Evolutionary conservation across 129 eudicot genomes (phyloP).

Genomic region (Flaveria ramosissima): DNA sequence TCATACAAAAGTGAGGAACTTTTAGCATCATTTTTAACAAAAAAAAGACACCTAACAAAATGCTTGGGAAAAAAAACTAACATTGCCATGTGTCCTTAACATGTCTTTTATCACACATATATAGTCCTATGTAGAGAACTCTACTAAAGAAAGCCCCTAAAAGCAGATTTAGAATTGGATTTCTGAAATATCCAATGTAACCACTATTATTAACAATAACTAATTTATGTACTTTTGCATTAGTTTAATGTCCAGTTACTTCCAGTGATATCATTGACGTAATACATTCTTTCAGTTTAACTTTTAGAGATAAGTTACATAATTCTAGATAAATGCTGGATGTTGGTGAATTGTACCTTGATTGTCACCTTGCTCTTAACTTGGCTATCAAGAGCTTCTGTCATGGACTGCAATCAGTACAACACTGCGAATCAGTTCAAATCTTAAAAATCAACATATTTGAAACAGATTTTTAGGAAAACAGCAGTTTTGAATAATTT

Average conservation of each 20-base stretch:
- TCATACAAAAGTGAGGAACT: background rate
- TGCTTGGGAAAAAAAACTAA: background rate
- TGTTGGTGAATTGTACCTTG: conserved; percentile 46
- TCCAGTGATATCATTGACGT: background rate
- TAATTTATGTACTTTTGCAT: background rate
- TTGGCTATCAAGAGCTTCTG: conserved; percentile 79
- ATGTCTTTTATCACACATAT: background rate
- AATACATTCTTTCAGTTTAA: too few relatives aligned
- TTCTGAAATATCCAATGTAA: background rate
- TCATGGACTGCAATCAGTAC: conserved; percentile 69
- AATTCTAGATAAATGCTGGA: background rate
- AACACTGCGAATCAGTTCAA: conserved; percentile 16
- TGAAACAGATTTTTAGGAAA: background rate
- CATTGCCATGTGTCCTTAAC: background rate
- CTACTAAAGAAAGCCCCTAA: background rate
- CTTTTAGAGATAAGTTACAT: too few relatives aligned
- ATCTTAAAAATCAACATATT: background rate
- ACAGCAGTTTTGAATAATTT: background rate
- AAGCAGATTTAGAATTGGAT: background rate
- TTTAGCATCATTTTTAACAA: conserved; percentile 20
- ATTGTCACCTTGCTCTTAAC: conserved; percentile 83
- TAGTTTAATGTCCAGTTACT: background rate
- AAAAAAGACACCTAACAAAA: conserved; percentile 2
- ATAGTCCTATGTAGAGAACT: background rate
- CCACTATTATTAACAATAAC: background rate